Percentiles rank a stretch among this genome's conserved stretches.
phyloP scores from a whole-genome alignment of 192 early-diverging fungal genomes.

The Glomus cerebriforme region DNA sequence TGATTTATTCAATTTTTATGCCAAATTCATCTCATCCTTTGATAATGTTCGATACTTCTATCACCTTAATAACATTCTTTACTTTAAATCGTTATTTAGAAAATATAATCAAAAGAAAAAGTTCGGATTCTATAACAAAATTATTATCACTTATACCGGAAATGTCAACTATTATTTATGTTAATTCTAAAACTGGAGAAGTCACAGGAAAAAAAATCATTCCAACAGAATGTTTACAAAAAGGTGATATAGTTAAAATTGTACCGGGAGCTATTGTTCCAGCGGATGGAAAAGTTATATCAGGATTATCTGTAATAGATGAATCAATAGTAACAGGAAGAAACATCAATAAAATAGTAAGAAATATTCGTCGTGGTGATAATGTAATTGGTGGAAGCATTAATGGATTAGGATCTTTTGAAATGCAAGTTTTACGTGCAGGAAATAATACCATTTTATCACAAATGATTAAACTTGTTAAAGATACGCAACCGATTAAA shows the following conservation, averaged over 20 bases:
- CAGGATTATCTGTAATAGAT: conserved; percentile 78
- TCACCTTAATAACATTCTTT: conserved; percentile 90
- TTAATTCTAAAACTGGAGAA: conserved; percentile 48
- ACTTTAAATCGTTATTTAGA: conserved; percentile 89
- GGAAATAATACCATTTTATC: conserved; percentile 87
- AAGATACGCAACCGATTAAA: conserved; percentile 90
- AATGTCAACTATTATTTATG: conserved; percentile 58
- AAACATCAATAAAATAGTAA: conserved; percentile 59
- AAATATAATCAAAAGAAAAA: conserved; percentile 92
- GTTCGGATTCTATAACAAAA: conserved; percentile 81
- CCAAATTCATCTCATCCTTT: conserved; percentile 57
- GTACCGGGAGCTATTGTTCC: conserved; percentile 93
- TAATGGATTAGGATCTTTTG: conserved; percentile 84
- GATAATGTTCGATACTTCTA: conserved; percentile 92
- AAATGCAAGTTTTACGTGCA: conserved; percentile 81
- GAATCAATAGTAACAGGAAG: conserved; percentile 97
- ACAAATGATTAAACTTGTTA: conserved; percentile 92
- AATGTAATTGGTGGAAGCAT: conserved; percentile 90
- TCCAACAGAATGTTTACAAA: conserved; percentile 81
- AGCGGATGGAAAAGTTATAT: conserved; percentile 79
- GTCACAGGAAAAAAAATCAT: conserved; percentile 68
- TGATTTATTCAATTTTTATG: conserved; percentile 64
- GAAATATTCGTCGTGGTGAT: conserved; percentile 59
- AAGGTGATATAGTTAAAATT: conserved; percentile 82
- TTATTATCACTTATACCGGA: conserved; percentile 84